Conservation (phyloP, 2,329 filamentous ascomycete species). For the Scedosporium apiospermum region DNA sequence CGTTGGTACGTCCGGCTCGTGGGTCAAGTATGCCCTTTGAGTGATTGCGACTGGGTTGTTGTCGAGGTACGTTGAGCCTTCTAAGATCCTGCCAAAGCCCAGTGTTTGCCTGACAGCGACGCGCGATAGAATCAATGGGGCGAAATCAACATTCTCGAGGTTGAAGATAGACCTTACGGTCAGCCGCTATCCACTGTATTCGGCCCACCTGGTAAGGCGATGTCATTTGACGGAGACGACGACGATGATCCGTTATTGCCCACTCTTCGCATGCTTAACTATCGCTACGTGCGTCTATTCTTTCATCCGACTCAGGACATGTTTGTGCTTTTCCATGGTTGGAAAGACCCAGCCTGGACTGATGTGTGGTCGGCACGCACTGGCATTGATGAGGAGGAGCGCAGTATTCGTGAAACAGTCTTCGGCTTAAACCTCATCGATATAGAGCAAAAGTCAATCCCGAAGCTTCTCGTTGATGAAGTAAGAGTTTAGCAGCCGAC, state of each 20-base stretch:
- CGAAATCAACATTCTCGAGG: constrained; percentile 69
- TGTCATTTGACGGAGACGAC: constrained; percentile 43
- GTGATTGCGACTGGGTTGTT: constrained; percentile 80
- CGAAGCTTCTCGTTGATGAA: constrained; percentile 82
- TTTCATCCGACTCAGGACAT: constrained; percentile 85
- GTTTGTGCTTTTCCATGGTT: constrained; percentile 77
- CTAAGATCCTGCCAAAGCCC: background rate
- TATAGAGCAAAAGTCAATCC: constrained; percentile 79
- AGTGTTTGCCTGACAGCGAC: constrained; percentile 8
- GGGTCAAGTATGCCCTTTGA: constrained; percentile 59
- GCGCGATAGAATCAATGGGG: constrained; percentile 75
- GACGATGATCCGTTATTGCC: constrained; percentile 68
- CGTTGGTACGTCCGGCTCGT: constrained; percentile 72
- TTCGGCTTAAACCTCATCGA: constrained; percentile 90
- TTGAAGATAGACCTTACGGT: constrained; percentile 46
- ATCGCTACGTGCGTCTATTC: constrained; percentile 88
- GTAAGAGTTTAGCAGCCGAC: constrained; percentile 28
- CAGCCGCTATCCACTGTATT: constrained; percentile 55
- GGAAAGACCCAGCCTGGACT: constrained; percentile 90
- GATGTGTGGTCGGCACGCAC: constrained; percentile 63
- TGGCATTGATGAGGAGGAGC: constrained; percentile 84
- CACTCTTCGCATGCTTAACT: constrained; percentile 71
- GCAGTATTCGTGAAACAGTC: constrained; percentile 69
- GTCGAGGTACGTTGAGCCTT: constrained; percentile 53
- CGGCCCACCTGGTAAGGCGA: constrained; percentile 53